A percentile compares a stretch with the other conserved stretches of the same genome.
Evolutionary conservation across 2,329 filamentous ascomycete species (phyloP).

Genomic region (Fusarium pseudocircinatum): DNA sequence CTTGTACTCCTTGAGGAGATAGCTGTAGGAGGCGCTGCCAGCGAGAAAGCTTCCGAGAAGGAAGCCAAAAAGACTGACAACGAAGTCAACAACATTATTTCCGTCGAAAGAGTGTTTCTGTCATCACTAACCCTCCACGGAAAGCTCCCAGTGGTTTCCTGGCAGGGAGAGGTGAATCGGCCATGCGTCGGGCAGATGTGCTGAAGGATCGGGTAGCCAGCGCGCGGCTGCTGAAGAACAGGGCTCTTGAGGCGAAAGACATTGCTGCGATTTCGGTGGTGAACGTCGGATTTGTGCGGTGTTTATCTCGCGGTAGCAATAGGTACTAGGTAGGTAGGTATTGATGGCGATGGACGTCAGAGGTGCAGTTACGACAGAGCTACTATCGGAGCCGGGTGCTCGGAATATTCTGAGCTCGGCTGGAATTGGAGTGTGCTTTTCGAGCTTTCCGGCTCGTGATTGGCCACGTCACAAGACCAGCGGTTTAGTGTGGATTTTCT

Average conservation of each 20-base stretch:
- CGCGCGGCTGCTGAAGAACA: constrained; percentile 54
- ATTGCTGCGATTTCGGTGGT: constrained; percentile 47
- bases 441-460: constrained; percentile 35
- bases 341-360: constrained; percentile 35
- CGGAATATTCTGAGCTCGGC: constrained; percentile 43
- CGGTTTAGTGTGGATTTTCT: constrained; percentile 35
- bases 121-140: constrained; percentile 64
- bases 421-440: constrained; percentile 16
- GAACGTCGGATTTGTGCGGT: constrained; percentile 14
- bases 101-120: background rate
- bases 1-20: constrained; percentile 93
- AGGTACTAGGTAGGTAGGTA: constrained; percentile 4
- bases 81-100: constrained; percentile 13
- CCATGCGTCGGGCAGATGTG: constrained; percentile 60
- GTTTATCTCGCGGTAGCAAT: constrained; percentile 31
- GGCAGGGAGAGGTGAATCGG: constrained; percentile 60
- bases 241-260: constrained; percentile 55
- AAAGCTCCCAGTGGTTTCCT: constrained; percentile 69
- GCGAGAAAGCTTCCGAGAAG: constrained; percentile 84
- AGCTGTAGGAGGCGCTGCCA: constrained; percentile 87
- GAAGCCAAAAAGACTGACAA: constrained; percentile 84
- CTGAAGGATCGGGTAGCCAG: constrained; percentile 56
- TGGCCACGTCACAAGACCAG: constrained; percentile 38
- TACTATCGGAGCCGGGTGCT: constrained; percentile 35
- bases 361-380: constrained; percentile 16